Conservation (phyloP, 176 grass and related monocot species). For the Ampelocalamus luodianensis region DNA sequence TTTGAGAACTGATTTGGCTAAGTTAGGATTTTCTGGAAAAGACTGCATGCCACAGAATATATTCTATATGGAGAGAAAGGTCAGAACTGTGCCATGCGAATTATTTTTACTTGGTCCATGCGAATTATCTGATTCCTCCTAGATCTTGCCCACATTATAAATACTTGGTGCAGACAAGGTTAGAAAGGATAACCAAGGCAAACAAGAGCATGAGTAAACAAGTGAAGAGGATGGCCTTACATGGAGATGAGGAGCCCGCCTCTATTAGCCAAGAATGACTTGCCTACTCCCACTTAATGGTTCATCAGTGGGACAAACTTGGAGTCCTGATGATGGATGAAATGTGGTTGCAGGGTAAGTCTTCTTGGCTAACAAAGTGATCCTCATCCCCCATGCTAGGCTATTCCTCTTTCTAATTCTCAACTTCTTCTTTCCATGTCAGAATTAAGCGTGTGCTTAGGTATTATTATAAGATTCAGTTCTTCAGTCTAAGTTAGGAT, state of each 20-base stretch:
- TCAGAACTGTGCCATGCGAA: conserved; percentile 16
- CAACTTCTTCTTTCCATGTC: not conserved
- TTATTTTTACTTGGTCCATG: no score
- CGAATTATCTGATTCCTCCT: no score
- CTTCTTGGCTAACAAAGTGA: conserved; percentile 51
- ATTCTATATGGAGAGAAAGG: conserved; percentile 34
- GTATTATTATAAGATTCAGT: no score
- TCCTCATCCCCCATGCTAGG: conserved; percentile 58
- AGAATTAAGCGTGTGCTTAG: no score
- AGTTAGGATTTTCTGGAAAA: conserved; percentile 36
- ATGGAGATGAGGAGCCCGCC: conserved; percentile 49
- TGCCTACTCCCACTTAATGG: conserved; percentile 48
- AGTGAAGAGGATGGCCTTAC: conserved; percentile 54
- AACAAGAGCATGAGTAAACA: conserved; percentile 12
- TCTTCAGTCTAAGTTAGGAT: no score
- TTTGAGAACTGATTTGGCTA: conserved; percentile 29
- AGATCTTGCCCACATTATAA: no score
- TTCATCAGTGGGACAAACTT: conserved; percentile 18
- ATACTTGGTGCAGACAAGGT: not conserved
- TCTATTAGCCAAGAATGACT: conserved; percentile 75
- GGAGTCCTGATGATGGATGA: conserved; percentile 17
- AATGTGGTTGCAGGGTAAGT: conserved; percentile 47
- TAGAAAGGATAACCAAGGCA: conserved; percentile 11
- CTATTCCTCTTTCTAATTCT: conserved; percentile 47
- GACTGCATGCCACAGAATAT: conserved; percentile 42